Evolutionary conservation across 1,284 basidiomycete genomes (phyloP).

Genomic region (Thelephora terrestris): DNA sequence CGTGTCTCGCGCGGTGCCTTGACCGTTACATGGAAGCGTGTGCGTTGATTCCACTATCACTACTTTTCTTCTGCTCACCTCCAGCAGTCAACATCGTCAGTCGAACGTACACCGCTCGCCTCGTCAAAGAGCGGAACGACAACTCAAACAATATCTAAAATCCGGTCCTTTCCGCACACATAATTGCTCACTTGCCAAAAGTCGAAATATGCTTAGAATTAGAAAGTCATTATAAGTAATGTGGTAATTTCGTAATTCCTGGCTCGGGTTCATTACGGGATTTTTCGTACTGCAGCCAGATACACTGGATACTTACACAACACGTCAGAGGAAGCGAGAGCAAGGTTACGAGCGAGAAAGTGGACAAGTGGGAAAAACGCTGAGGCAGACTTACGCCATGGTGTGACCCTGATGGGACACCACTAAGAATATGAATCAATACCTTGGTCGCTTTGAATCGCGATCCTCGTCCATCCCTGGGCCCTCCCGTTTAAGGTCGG

Average conservation of each 20-base stretch:
- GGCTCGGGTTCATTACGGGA: too few species aligned
- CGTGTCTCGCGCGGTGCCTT: conserved; percentile 65
- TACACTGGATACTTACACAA: conserved; percentile 1
- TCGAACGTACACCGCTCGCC: conserved; percentile 49
- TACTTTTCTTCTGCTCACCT: background rate
- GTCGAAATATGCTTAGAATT: too few species aligned
- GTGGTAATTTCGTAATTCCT: too few species aligned
- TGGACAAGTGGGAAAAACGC: conserved; percentile 4
- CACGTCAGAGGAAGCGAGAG: background rate
- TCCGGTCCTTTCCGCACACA: too few species aligned
- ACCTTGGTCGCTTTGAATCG: conserved; percentile 71
- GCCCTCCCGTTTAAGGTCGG: conserved; percentile 57
- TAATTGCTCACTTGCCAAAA: too few species aligned
- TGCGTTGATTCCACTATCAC: conserved; percentile 32
- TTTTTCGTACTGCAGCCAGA: background rate
- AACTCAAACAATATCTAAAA: background rate
- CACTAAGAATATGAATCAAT: conserved; percentile 34
- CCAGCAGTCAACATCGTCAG: conserved; percentile 66
- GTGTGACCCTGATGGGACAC: conserved; percentile 3
- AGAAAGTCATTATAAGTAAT: too few species aligned
- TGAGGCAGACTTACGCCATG: conserved; percentile 1
- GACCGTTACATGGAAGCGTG: conserved; percentile 81
- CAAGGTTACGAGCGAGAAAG: conserved; percentile 7
- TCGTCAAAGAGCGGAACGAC: conserved; percentile 38
- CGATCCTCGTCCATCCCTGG: conserved; percentile 69